phyloP scores from a whole-genome alignment of 768 basidiomycete species.

The Pluteus cervinus region DNA sequence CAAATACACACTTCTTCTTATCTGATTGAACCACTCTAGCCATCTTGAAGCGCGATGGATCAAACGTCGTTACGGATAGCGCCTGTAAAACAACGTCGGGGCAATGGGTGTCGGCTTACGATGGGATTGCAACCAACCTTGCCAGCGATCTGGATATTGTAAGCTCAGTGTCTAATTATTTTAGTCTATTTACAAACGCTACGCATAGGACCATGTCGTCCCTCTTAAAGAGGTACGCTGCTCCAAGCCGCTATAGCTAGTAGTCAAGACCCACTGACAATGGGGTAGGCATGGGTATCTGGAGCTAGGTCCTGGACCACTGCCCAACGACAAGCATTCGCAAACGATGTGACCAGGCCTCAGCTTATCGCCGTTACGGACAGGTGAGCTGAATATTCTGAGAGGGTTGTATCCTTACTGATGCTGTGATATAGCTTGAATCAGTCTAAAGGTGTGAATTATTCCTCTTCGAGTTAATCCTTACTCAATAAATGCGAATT shows the following conservation, averaged over 20 bases:
- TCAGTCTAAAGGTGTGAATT: no score
- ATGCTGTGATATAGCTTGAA: no score
- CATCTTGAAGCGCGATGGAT: constrained; percentile 40
- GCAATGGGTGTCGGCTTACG: constrained; percentile 47
- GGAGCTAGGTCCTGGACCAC: constrained; percentile 47
- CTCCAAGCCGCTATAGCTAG: no score
- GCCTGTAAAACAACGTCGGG: constrained; percentile 41
- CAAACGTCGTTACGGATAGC: constrained; percentile 34
- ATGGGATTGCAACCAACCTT: constrained; percentile 34
- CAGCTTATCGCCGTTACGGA: constrained; percentile 47
- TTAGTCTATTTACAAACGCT: no score
- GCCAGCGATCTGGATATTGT: constrained; percentile 49
- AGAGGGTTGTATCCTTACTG: no score
- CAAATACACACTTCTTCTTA: neutral
- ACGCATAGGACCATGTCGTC: constrained; percentile 45
- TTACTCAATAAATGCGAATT: no score
- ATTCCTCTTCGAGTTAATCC: no score
- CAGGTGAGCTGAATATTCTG: no score
- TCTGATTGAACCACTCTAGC: constrained; percentile 16
- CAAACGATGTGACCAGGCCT: constrained; percentile 50
- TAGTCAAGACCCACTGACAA: no score
- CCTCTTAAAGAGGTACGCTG: constrained; percentile 49
- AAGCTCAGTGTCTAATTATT: no score
- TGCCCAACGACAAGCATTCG: constrained; percentile 43
- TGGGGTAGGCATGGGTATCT: constrained; percentile 55